A percentile compares a stretch with the other conserved stretches of the same genome.
Conservation (phyloP, 129 eudicot species). For the Daucus carota region DH1_v3.0 NC_030381.2:2168001-2168500, state of each 20-base stretch:
- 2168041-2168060: constrained; percentile 72
- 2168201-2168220: not conserved
- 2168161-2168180: not conserved
- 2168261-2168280: not conserved
- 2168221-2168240: not conserved
- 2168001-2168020: constrained; percentile 61
- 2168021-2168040: constrained; percentile 71
- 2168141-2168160: constrained; percentile 17
- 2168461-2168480: constrained; percentile 14
- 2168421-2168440: constrained; percentile 41
- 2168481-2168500: constrained; percentile 6
- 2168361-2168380: not conserved
- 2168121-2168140: constrained; percentile 28
- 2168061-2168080: constrained; percentile 68
- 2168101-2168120: not conserved
- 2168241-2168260: not conserved
- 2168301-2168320: not conserved
- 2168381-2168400: not conserved
- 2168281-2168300: not conserved
- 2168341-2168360: constrained; percentile 4
- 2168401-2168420: constrained; percentile 3
- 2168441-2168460: constrained; percentile 35
- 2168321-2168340: not conserved
- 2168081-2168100: constrained; percentile 71
- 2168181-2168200: not conserved